Evolutionary conservation across 2,329 filamentous ascomycete species (phyloP).

Genomic region (Cercospora sp.): DNA sequence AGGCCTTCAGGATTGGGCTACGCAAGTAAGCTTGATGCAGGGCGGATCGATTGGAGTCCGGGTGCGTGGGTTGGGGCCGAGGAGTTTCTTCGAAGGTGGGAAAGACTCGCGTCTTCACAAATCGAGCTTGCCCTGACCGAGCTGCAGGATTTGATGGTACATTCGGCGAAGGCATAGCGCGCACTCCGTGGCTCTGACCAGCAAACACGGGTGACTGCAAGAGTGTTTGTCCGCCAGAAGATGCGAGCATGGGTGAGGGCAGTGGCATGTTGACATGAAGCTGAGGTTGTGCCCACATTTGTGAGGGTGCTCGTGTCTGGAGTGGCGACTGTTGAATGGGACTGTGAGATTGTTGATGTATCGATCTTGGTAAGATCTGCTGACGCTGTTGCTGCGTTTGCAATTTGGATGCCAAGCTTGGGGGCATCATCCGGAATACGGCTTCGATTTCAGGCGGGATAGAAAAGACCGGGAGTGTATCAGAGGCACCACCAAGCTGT

Average conservation of each 20-base stretch:
- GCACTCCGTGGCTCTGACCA: neutral
- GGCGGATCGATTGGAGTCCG: constrained; percentile 50
- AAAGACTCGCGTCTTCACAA: constrained; percentile 19
- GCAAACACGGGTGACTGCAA: neutral
- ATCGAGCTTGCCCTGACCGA: neutral
- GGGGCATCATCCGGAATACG: neutral
- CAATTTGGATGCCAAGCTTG: neutral
- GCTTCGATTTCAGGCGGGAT: neutral
- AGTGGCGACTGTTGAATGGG: neutral
- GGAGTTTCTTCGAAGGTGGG: constrained; percentile 29
- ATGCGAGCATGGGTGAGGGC: neutral
- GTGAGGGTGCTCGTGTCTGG: neutral
- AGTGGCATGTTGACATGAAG: neutral
- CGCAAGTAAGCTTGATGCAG: constrained; percentile 61
- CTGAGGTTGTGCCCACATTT: neutral
- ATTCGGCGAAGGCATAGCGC: neutral
- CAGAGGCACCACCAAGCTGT: neutral
- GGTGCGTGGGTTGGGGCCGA: constrained; percentile 42
- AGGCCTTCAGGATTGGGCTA: constrained; percentile 49
- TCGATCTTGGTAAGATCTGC: neutral
- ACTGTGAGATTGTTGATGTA: neutral
- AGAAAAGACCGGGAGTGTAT: neutral
- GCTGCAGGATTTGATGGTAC: neutral
- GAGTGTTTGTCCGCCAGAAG: neutral
- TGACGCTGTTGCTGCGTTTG: neutral